These are phyloP conservation scores for Porphyrellus cyaneotinctus DNA, from an alignment of 768 basidiomycete genomes.

Conservation along the genomic window DNA sequence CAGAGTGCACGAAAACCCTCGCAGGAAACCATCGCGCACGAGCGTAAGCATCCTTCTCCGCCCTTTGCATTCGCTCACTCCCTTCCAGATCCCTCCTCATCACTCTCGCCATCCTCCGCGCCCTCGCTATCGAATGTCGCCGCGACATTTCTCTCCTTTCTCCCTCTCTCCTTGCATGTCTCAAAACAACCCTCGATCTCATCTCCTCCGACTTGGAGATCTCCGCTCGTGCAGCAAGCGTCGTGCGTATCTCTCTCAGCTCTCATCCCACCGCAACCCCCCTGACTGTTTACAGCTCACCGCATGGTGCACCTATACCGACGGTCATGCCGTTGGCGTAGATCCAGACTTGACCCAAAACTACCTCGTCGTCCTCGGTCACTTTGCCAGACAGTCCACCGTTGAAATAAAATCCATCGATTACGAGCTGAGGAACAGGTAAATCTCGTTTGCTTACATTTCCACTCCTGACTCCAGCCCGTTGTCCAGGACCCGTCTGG, in stretches of 20 bases:
- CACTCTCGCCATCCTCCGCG: slow-evolving; percentile 75
- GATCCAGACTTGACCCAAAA: slow-evolving; percentile 65
- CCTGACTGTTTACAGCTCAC: slow-evolving; percentile 56
- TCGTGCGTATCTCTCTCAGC: slow-evolving; percentile 47
- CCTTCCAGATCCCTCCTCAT: slow-evolving; percentile 66
- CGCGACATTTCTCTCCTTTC: slow-evolving; percentile 76
- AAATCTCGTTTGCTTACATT: not conserved
- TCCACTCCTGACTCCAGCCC: not conserved
- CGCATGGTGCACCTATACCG: slow-evolving; percentile 89
- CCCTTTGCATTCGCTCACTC: not conserved
- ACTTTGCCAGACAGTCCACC: slow-evolving; percentile 61
- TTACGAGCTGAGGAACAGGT: slow-evolving; percentile 74
- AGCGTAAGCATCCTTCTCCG: slow-evolving; percentile 50
- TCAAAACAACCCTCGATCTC: slow-evolving; percentile 52
- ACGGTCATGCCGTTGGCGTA: slow-evolving; percentile 77
- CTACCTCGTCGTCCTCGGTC: slow-evolving; percentile 64
- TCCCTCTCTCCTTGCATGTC: slow-evolving; percentile 59
- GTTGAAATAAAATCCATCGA: slow-evolving; percentile 48
- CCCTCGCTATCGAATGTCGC: slow-evolving; percentile 83
- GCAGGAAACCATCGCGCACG: slow-evolving; percentile 73
- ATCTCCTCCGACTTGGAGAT: slow-evolving; percentile 70
- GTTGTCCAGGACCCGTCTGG: slow-evolving; percentile 63
- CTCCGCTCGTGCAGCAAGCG: slow-evolving; percentile 69
- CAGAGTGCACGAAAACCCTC: slow-evolving; percentile 60
- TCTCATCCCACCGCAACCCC: not conserved